phyloP scores from a whole-genome alignment of 2,329 filamentous ascomycete genomes.

The Pseudocercospora eumusae region DNA sequence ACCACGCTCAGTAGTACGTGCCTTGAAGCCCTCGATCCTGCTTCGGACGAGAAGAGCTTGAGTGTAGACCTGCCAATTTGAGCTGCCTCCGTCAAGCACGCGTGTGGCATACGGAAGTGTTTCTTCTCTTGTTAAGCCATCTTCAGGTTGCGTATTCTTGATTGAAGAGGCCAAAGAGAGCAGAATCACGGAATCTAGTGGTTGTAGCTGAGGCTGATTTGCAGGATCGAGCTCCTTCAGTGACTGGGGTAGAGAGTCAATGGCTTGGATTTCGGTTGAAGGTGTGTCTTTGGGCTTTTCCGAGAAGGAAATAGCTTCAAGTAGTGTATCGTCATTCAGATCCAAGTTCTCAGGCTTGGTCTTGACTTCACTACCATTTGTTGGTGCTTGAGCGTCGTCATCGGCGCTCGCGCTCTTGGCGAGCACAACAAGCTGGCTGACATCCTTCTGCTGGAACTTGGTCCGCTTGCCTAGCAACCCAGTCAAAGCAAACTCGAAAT shows the following conservation, averaged over 20 bases:
- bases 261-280: constrained; percentile 46
- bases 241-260: constrained; percentile 58
- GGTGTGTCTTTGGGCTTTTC: constrained; percentile 46
- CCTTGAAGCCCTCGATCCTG: constrained; percentile 82
- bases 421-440: constrained; percentile 86
- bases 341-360: constrained; percentile 59
- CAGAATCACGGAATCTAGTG: constrained; percentile 87
- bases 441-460: constrained; percentile 74
- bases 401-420: constrained; percentile 67
- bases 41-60: constrained; percentile 88
- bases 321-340: constrained; percentile 87
- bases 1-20: constrained; percentile 83
- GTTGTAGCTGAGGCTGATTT: constrained; percentile 75
- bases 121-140: constrained; percentile 88
- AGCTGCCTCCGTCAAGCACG: constrained; percentile 82
- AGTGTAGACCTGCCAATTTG: constrained; percentile 98
- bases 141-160: constrained; percentile 81
- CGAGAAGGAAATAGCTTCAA: constrained; percentile 82
- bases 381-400: constrained; percentile 6
- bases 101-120: constrained; percentile 87
- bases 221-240: constrained; percentile 71
- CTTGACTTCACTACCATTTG: constrained; percentile 13
- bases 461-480: constrained; percentile 85
- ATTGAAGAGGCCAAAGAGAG: constrained; percentile 79
- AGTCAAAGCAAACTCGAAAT: constrained; percentile 78